Percentiles rank a stretch among this genome's conserved stretches.
Conservation (phyloP, 495 filamentous ascomycete species). For the Talaromyces stipitatus region DNA sequence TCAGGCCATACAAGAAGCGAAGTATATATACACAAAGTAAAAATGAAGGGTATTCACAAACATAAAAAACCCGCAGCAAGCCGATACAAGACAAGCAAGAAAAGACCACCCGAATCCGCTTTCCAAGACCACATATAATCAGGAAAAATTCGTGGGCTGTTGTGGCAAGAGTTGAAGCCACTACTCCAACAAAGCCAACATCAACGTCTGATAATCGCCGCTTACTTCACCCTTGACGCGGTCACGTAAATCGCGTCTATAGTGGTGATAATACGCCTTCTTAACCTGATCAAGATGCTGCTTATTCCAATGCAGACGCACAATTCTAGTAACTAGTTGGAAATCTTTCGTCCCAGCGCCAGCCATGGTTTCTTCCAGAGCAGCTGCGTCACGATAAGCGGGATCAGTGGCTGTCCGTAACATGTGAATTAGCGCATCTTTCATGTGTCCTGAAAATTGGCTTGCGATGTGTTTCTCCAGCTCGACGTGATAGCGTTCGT, state of each 20-base stretch:
- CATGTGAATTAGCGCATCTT: slow-evolving; percentile 72
- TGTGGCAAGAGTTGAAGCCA: no score
- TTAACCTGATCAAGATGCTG: slow-evolving; percentile 64
- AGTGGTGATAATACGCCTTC: slow-evolving; percentile 60
- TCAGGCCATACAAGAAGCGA: background rate
- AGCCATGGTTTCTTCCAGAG: slow-evolving; percentile 78
- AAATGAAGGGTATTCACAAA: background rate
- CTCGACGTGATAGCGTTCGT: slow-evolving; percentile 51
- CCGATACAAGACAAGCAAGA: background rate
- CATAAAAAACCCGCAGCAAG: background rate
- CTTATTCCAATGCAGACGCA: slow-evolving; percentile 74
- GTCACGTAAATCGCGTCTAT: slow-evolving; percentile 48
- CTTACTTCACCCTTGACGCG: slow-evolving; percentile 77
- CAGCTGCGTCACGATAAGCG: slow-evolving; percentile 69
- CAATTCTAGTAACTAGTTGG: slow-evolving; percentile 61
- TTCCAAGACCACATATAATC: no score
- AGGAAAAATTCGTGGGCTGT: no score
- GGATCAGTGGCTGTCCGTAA: slow-evolving; percentile 69
- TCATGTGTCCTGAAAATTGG: slow-evolving; percentile 90
- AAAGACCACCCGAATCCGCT: no score
- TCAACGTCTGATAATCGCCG: slow-evolving; percentile 67
- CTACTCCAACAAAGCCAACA: slow-evolving; percentile 35
- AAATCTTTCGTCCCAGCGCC: slow-evolving; percentile 84
- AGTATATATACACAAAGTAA: background rate
- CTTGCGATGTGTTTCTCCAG: slow-evolving; percentile 66